These are phyloP conservation scores for Coemansia sp. DNA, from an alignment of 192 early-diverging fungal genomes.

Conservation along the genomic window DNA sequence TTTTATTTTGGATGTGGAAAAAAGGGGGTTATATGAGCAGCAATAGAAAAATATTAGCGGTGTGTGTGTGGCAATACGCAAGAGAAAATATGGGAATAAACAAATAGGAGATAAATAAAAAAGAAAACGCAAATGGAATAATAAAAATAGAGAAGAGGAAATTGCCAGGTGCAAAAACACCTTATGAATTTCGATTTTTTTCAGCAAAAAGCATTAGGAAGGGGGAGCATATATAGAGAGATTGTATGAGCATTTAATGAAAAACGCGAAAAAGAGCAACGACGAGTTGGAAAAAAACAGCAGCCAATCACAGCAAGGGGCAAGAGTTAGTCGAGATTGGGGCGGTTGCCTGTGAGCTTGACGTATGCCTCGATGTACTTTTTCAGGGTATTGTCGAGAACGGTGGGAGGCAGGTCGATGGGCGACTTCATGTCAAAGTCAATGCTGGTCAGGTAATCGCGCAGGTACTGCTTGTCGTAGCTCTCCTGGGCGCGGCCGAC, in stretches of 20 bases:
- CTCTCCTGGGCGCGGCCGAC: conserved; percentile 76
- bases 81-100: too few relatives aligned
- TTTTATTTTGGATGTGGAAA: neutral
- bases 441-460: conserved; percentile 85
- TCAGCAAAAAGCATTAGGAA: too few relatives aligned
- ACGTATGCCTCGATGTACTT: conserved; percentile 92
- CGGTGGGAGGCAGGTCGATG: conserved; percentile 78
- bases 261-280: conserved; percentile 2
- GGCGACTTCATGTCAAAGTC: conserved; percentile 81
- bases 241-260: neutral
- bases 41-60: too few relatives aligned
- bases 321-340: conserved; percentile 50
- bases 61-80: too few relatives aligned
- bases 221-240: too few relatives aligned
- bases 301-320: conserved; percentile 6
- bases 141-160: too few relatives aligned
- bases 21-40: too few relatives aligned
- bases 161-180: too few relatives aligned
- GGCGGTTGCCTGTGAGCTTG: conserved; percentile 72
- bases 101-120: too few relatives aligned
- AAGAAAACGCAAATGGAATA: too few relatives aligned
- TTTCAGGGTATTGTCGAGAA: conserved; percentile 78
- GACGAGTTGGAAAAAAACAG: neutral
- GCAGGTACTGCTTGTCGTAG: conserved; percentile 97
- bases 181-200: too few relatives aligned